Evolutionary conservation across 179 eudicot genomes (phyloP).

Genomic region (Corrigiola litoralis): DNA sequence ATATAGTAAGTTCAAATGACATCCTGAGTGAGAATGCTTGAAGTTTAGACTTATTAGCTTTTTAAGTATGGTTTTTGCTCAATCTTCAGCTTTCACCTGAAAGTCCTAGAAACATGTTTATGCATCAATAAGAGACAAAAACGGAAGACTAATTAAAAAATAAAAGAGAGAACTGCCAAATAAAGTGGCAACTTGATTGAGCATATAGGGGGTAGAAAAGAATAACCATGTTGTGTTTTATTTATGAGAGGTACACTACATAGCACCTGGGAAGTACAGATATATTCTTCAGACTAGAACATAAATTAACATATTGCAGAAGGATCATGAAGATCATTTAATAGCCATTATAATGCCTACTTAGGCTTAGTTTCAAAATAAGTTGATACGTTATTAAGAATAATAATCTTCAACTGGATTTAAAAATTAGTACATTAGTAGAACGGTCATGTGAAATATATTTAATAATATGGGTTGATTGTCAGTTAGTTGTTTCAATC

Average conservation of each 20-base stretch:
- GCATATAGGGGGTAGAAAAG: neutral
- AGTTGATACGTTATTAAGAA: neutral
- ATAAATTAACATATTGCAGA: constrained; percentile 13
- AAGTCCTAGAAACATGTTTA: constrained; percentile 7
- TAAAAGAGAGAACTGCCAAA: neutral
- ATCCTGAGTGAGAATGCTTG: too few species aligned
- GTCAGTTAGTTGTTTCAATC: constrained; percentile 23
- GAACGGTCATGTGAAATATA: constrained; percentile 8
- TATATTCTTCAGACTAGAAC: constrained; percentile 1
- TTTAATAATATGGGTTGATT: constrained; percentile 3
- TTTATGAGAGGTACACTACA: neutral
- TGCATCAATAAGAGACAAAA: constrained; percentile 12
- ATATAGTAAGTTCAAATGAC: too few species aligned
- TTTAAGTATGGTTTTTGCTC: neutral
- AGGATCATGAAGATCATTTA: constrained; percentile 13
- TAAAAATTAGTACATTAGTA: neutral
- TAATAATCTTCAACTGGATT: neutral
- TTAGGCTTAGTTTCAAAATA: neutral
- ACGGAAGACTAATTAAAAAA: neutral
- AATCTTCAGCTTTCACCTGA: neutral
- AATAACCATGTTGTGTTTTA: constrained; percentile 2
- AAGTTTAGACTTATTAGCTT: too few species aligned
- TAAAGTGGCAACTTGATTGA: constrained; percentile 4
- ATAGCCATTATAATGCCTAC: neutral
- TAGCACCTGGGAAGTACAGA: constrained; percentile 2